Base-by-base conservation (phyloP, 176 grass and related monocot species). In the Alopecurus myosuroides region DNA sequence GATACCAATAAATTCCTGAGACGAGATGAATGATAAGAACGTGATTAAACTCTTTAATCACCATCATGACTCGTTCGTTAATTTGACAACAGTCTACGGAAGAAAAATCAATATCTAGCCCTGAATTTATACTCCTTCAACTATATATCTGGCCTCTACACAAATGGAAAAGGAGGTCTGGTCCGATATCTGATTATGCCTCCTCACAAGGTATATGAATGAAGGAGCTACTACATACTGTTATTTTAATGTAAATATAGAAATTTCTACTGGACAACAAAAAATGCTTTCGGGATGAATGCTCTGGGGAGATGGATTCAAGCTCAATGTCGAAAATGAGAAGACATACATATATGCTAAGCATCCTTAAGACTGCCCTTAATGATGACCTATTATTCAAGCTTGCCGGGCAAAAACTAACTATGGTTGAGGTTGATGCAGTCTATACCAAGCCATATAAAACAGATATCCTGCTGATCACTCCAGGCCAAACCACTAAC, bases 361-460 rank as follows among this genome's bases (percentile, higher is more conserved):
- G 92, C 44, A 92, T 94, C 82, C 87, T 95, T 88, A 95, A 95
- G 23, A 90, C 94, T 63, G 94, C 88, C 0, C 80, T 95, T 57
- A 95, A 95, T 77, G 94, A 95, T 15, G 90, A 95, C 15, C 82
- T 93, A 26, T 95, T 95, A 34, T 86, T 95, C 70, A 92, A 87
- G 86, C 79, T 95, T 45, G 90, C 94, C 0, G 84, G 86, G 7
- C 93, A 92, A 13, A 25, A 78, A 37, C 51, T 95, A 56, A 95
- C 88, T 0, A 70, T 95, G 19, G 90, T 95, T 11, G 93, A 92
- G 77, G 93, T 89, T 22, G 93, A 95, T 73, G 93, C 90, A 57
- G 9, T 88, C 33, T 95, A 95, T 73, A 95, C 79, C 10, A 95
- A 95, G 82, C 90, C 90, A 63, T 95, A 90, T 70, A 87, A 74